A percentile compares a stretch with the other conserved stretches of the same genome.
phyloP scores from a whole-genome alignment of 192 early-diverging fungal genomes.

The Powellomyces hirtus region DNA sequence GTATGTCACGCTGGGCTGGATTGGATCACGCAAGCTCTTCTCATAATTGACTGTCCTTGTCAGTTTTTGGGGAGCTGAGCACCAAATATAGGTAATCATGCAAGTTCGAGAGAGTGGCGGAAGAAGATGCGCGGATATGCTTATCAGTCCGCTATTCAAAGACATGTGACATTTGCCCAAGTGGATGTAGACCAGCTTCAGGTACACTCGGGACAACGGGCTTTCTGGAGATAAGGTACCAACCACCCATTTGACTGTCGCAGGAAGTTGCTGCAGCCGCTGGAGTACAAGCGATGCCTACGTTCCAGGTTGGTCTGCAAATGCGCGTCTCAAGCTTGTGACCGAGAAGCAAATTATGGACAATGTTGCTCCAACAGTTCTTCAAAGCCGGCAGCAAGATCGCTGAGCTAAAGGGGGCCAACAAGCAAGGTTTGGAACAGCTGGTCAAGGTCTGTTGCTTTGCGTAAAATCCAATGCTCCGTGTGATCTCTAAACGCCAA shows the following conservation, averaged over 20 bases:
- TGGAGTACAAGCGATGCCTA: conserved; percentile 61
- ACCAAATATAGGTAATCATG: conserved; percentile 17
- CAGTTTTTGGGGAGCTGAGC: conserved; percentile 41
- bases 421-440: conserved; percentile 59
- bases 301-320: conserved; percentile 66
- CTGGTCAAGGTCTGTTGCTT: conserved; percentile 49
- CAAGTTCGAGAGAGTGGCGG: not conserved
- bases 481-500: not conserved
- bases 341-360: not conserved
- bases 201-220: no score
- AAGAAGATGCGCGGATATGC: not conserved
- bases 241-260: no score
- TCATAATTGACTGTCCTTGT: no score
- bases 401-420: conserved; percentile 78
- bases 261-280: conserved; percentile 34
- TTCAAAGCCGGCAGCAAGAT: conserved; percentile 74
- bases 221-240: no score
- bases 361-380: conserved; percentile 35
- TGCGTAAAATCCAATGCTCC: not conserved
- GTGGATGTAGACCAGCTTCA: conserved; percentile 53
- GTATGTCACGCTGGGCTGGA: conserved; percentile 8
- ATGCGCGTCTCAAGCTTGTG: not conserved
- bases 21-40: no score
- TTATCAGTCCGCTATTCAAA: not conserved
- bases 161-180: conserved; percentile 40